Percentiles rank a stretch among this genome's conserved stretches.
phyloP scores from a whole-genome alignment of 129 eudicot species.

The Kitagawia praeruptora region DNA sequence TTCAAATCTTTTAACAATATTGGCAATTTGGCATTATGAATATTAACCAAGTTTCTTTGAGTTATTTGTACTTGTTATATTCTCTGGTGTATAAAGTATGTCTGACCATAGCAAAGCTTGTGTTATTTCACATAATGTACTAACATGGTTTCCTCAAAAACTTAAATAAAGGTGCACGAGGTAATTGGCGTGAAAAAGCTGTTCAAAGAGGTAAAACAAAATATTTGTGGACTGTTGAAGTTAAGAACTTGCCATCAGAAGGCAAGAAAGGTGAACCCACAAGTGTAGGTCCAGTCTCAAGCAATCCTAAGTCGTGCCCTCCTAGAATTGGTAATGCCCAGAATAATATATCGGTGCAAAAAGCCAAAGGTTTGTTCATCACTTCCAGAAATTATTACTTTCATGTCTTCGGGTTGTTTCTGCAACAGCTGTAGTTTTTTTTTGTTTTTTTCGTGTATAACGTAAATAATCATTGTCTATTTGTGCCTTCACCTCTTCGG shows the following conservation, averaged over 20 bases:
- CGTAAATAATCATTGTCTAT: too few relatives aligned
- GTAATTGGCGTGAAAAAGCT: background rate
- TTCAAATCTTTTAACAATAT: too few relatives aligned
- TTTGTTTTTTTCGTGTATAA: background rate
- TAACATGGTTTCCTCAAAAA: constrained; percentile 18
- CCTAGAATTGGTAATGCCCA: too few relatives aligned
- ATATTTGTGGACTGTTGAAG: constrained; percentile 32
- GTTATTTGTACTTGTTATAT: too few relatives aligned
- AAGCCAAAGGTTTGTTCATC: background rate
- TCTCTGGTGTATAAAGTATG: too few relatives aligned
- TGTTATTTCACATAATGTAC: background rate
- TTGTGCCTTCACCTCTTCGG: background rate
- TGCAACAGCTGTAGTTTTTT: background rate
- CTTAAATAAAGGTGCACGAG: background rate
- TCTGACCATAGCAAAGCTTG: too few relatives aligned
- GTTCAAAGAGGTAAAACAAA: background rate
- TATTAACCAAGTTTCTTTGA: too few relatives aligned
- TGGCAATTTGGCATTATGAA: too few relatives aligned
- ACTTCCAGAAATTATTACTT: background rate
- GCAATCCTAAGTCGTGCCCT: too few relatives aligned
- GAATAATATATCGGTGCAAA: too few relatives aligned
- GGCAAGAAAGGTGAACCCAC: constrained; percentile 20
- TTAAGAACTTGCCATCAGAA: constrained; percentile 12
- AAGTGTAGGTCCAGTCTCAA: background rate
- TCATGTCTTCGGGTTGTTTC: background rate